Percentiles rank a stretch among this genome's conserved stretches.
These are phyloP conservation scores for Pezicula neosporulosa DNA, from an alignment of 2,329 filamentous ascomycete genomes.

Conservation along the genomic window DNA sequence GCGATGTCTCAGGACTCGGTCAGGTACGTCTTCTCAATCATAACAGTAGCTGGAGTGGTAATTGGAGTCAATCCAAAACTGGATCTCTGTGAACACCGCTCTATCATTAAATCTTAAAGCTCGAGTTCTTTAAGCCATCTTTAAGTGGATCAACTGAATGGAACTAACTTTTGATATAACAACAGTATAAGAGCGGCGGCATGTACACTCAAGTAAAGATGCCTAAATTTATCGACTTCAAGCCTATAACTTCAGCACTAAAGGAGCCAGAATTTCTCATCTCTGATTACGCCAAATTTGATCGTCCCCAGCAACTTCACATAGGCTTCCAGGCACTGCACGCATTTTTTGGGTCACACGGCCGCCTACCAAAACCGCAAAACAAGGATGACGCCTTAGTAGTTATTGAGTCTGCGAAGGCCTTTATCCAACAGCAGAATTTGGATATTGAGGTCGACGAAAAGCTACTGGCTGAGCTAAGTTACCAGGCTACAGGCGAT, in stretches of 20 bases:
- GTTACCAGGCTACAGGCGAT: constrained; percentile 90
- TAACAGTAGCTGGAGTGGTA: no score
- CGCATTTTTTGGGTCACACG: constrained; percentile 73
- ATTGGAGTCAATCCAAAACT: no score
- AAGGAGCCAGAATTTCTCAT: constrained; percentile 87
- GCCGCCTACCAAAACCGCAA: constrained; percentile 76
- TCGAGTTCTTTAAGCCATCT: no score
- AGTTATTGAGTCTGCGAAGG: constrained; percentile 71
- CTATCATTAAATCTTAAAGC: no score
- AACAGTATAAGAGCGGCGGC: constrained; percentile 77
- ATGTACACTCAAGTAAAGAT: constrained; percentile 97
- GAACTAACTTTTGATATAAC: no score
- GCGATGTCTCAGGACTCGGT: constrained; percentile 83
- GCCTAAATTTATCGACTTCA: constrained; percentile 91
- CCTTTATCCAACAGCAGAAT: constrained; percentile 70
- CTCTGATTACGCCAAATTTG: constrained; percentile 97
- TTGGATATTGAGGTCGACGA: constrained; percentile 83
- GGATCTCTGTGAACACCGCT: no score
- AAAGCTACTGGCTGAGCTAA: constrained; percentile 88
- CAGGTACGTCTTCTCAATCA: constrained; percentile 16
- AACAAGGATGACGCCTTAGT: constrained; percentile 80
- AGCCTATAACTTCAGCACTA: constrained; percentile 72
- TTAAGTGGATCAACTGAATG: no score
- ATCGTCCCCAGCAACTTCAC: constrained; percentile 88
- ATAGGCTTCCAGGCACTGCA: constrained; percentile 90